A percentile compares a stretch with the other conserved stretches of the same genome.
These are phyloP conservation scores for Aspergillus alliaceus DNA, from an alignment of 2,329 filamentous ascomycete species.

Conservation along the genomic window DNA sequence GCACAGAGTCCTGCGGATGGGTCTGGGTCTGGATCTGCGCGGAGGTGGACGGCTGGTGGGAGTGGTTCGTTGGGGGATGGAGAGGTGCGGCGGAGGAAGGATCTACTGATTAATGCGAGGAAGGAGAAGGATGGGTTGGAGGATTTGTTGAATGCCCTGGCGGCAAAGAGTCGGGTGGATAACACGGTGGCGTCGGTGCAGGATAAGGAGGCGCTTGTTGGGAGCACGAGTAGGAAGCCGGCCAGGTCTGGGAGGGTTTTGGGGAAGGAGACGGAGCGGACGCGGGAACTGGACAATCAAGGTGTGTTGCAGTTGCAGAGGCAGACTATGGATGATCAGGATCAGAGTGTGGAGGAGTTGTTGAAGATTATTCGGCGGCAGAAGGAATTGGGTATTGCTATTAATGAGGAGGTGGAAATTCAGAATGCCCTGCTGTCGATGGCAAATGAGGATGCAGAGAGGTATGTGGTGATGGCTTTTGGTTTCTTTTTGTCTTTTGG, in stretches of 20 bases:
- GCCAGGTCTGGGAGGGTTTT: conserved; percentile 51
- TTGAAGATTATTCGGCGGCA: conserved; percentile 59
- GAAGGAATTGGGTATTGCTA: conserved; percentile 62
- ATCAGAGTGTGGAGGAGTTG: conserved; percentile 59
- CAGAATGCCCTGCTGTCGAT: conserved; percentile 62
- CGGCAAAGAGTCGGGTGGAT: conserved; percentile 50
- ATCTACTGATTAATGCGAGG: conserved; percentile 56
- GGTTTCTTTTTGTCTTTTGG: not conserved
- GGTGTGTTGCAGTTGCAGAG: conserved; percentile 64
- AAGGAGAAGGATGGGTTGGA: conserved; percentile 65
- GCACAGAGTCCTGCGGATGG: conserved; percentile 23
- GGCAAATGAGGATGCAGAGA: conserved; percentile 59
- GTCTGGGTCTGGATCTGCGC: not conserved
- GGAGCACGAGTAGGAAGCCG: conserved; percentile 22
- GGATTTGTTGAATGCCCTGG: conserved; percentile 59
- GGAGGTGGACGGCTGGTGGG: conserved; percentile 32
- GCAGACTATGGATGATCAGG: conserved; percentile 63
- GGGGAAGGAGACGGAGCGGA: conserved; percentile 60
- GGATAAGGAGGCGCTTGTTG: conserved; percentile 46
- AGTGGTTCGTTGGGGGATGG: conserved; percentile 55
- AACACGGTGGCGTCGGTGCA: conserved; percentile 47
- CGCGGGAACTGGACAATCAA: conserved; percentile 63
- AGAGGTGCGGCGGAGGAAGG: conserved; percentile 59
- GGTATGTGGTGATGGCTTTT: conserved; percentile 29
- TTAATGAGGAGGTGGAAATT: conserved; percentile 62